Base-by-base conservation (phyloP, 805 yeast species). In the Metschnikowia koreensis region DNA sequence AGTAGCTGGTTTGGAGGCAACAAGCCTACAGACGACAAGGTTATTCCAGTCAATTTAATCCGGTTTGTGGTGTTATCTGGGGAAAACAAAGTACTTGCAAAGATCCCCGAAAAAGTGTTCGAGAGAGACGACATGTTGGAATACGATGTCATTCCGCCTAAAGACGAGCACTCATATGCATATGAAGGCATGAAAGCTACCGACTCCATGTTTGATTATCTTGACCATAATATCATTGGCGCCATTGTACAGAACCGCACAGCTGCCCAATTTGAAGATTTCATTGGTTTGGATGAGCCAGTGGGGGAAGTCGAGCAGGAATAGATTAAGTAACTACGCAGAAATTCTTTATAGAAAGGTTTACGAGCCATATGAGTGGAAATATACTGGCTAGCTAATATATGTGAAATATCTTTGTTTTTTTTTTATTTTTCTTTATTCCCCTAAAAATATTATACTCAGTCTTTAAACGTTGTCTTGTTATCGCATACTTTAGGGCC, bases 101-200 rank as follows among this genome's bases (percentile, higher is more conserved):
- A 81, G 57, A 73, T 87, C 26, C 96, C 96, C 0, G 61, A 74
- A 27, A 59, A 67, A 2, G 74, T 86, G 26, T 87, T 90, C 87
- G 76, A 78, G 1, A 64, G 78, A 27, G 75, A 83, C 49, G 86
- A 85, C 50, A 75, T 83, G 13, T 82, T 73, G 61, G 96, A 87
- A 58, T 87, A 79, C 62, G 96, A 87, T 65, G 79, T 86, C 2
- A 64, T 87, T 22, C 92, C 96, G 1, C 94, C 96, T 1, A 58
- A 59, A 40, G 69, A 67, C 47, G 51, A 53, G 1, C 48, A 60
- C 3, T 53, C 65, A 2, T 76, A 75, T 0, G 52, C 66, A 0
- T 50, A 53, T 6, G 49, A 41, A 4, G 47, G 52, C 9, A 34
- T 45, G 9, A 58, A 57, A 26, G 54, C 63, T 1, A 65, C 69